Evolutionary conservation across 805 yeast genomes (phyloP).

Genomic region (Schwanniomyces occidentalis): DNA sequence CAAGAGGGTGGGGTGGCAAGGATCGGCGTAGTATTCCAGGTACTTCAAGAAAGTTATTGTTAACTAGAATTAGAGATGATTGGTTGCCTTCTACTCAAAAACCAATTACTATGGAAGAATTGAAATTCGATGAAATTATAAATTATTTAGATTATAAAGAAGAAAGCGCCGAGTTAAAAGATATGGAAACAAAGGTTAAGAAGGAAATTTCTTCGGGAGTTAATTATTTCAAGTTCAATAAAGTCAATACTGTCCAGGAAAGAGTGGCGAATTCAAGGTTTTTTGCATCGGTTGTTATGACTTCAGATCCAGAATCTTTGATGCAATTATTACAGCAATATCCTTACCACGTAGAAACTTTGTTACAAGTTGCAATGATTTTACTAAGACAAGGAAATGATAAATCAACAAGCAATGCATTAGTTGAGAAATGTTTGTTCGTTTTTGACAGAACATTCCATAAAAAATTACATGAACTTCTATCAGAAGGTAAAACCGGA

Average conservation of each 20-base stretch:
- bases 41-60: constrained; percentile 59
- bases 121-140: constrained; percentile 40
- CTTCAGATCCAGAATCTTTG: constrained; percentile 79
- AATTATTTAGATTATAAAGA: constrained; percentile 35
- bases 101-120: constrained; percentile 60
- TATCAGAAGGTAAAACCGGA: constrained; percentile 50
- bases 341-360: constrained; percentile 77
- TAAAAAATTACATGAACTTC: constrained; percentile 49
- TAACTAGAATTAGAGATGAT: constrained; percentile 76
- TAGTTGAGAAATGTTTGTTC: constrained; percentile 75
- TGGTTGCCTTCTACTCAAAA: constrained; percentile 73
- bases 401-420: constrained; percentile 66
- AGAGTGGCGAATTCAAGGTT: constrained; percentile 49
- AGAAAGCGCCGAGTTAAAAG: constrained; percentile 24
- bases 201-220: constrained; percentile 44
- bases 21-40: constrained; percentile 78
- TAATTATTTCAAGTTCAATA: constrained; percentile 57
- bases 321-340: constrained; percentile 54
- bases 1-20: constrained; percentile 83
- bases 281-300: constrained; percentile 62
- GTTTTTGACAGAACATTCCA: constrained; percentile 76
- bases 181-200: constrained; percentile 29
- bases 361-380: constrained; percentile 77
- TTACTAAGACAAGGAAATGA: constrained; percentile 73
- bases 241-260: constrained; percentile 28